Percentiles rank a stretch among this genome's conserved stretches.
These are phyloP conservation scores for Sungouiozyma intestinalis DNA, from an alignment of 805 yeast genomes.

Conservation along the genomic window DNA sequence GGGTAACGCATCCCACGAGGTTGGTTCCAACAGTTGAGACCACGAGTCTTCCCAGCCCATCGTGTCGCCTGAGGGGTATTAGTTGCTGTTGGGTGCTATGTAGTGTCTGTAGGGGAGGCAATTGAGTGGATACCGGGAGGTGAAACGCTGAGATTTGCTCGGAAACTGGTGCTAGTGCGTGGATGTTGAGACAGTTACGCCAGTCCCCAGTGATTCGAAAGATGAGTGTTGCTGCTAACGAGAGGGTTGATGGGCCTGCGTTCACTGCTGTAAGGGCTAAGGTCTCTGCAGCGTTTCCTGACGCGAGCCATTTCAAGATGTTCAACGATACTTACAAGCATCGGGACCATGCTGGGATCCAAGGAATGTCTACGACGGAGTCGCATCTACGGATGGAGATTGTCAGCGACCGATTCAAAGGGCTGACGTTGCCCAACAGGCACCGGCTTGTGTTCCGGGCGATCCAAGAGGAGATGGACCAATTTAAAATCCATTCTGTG, in stretches of 20 bases:
- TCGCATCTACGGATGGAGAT: conserved; percentile 74
- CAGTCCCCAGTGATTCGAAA: neutral
- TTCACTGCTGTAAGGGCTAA: conserved; percentile 3
- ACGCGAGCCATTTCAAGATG: conserved; percentile 32
- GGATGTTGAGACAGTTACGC: neutral
- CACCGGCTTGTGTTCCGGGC: conserved; percentile 66
- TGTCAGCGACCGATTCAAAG: conserved; percentile 58
- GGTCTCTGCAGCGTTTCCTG: conserved; percentile 4
- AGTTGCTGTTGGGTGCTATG: no score
- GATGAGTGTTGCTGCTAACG: conserved; percentile 2
- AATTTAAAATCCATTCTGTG: conserved; percentile 76
- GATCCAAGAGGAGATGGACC: conserved; percentile 57
- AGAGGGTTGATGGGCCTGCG: conserved; percentile 8
- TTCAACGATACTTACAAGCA: conserved; percentile 82
- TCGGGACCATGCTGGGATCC: conserved; percentile 74
- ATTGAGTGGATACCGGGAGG: no score
- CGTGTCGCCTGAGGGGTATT: no score
- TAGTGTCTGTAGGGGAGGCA: no score
- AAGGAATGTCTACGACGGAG: conserved; percentile 61
- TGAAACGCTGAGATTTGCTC: no score
- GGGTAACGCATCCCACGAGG: no score
- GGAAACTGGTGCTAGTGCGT: neutral
- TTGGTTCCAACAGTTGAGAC: no score
- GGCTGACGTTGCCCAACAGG: conserved; percentile 57
- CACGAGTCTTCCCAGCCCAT: no score